Evolutionary conservation across 2,329 filamentous ascomycete species (phyloP), one percentile per base, ranked within the genome.

Genomic region (Escovopsis sp.): DNA sequence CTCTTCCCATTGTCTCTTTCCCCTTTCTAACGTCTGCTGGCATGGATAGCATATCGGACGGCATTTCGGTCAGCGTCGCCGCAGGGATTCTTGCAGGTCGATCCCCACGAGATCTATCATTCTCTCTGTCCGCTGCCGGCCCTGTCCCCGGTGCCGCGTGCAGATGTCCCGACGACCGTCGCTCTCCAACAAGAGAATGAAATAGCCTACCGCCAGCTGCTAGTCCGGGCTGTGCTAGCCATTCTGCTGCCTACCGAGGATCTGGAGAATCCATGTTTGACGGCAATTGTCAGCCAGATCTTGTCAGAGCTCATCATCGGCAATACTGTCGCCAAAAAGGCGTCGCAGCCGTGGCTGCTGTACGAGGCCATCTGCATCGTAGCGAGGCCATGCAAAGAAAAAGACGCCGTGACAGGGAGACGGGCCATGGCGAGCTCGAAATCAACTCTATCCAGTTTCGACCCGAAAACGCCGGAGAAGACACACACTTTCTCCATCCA

Each of bases 181-280:
- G 53, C 65, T 39, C 63, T 72, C 37, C 86, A 93, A 60, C 63
- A 65, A 38, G 71, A 79, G 41, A 88, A 86, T 49, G 90, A 96
- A 61, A 68, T 69, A 18, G 67, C 74, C 31, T 96, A 94, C 64
- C 80, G 88, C 46, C 84, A 93, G 51, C 64, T 96, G 38, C 66
- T 96, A n/a, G 79, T 87, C 13, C 77, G 87, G 50, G 83, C 79
- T 21, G 68, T 86, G 27, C 63, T 98, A 41, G 79, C 84, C 17
- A 67, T 94, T 35, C 69, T 98, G 13, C 68, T 98, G 15, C 90
- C 90, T 9, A 90, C 86, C 13, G 88, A 96, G 50, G 88, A 96
- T 54, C 65, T 96, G 27, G 76, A 88, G 49, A 96, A 94, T 54
- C 74, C 74, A 36, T 93, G 84, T 54, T 65, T 96, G 48, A 79